Evolutionary conservation across 202 grass and related monocot species (phyloP).

Genomic region (Brachypodium distachyon): DNA sequence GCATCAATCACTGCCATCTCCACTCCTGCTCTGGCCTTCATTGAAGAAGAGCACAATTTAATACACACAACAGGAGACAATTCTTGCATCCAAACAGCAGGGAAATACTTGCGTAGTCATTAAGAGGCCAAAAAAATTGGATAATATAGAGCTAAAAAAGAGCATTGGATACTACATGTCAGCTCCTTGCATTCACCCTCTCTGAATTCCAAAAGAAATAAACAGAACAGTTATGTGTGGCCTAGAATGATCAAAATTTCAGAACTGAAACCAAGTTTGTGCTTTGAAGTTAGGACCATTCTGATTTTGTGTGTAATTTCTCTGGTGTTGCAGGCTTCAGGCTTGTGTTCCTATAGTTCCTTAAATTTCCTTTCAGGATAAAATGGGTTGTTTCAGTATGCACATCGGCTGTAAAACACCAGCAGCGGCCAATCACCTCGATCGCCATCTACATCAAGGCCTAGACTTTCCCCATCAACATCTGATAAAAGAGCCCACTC

Average conservation of each 20-base stretch:
- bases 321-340: background rate
- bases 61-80: background rate
- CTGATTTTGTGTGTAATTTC: background rate
- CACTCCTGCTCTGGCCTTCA: constrained; percentile 87
- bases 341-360: background rate
- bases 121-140: no score
- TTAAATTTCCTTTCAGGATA: background rate
- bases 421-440: background rate
- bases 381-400: background rate
- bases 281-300: background rate
- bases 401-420: background rate
- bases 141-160: no score
- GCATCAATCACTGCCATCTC: constrained; percentile 98
- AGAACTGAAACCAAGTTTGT: background rate
- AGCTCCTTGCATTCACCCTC: background rate
- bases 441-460: background rate
- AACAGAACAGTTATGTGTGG: background rate
- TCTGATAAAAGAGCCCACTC: background rate
- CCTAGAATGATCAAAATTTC: background rate
- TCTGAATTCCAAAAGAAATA: background rate
- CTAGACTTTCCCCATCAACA: background rate
- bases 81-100: background rate
- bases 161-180: background rate
- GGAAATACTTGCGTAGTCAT: background rate
- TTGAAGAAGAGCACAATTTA: constrained; percentile 7